Evolutionary conservation across 2,329 filamentous ascomycete species (phyloP), one percentile per base, ranked within the genome.

Genomic region (Pseudogymnoascus sp.): DNA sequence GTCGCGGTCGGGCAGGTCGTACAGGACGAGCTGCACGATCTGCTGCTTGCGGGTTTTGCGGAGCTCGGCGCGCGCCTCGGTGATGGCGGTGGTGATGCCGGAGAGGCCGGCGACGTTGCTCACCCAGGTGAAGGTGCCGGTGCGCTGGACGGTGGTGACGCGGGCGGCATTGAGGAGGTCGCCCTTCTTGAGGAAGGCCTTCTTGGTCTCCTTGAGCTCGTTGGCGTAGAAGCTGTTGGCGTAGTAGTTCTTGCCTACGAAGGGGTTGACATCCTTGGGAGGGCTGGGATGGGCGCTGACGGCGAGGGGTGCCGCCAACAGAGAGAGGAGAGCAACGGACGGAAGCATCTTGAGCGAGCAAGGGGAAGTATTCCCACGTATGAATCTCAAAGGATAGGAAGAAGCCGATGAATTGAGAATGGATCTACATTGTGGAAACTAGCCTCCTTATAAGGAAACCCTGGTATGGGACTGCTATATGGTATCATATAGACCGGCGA

Each of bases 171-270:
- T 78, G 58, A 69, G 62, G 7, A 62, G 44, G 65, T 79, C 76
- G 27, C 73, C 73, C 60, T 70, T 68, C 10, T 67, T 67, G 9
- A 70, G 64, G 68, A 79, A 79, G 21, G 72, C 66, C 1, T 68
- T 66, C 62, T 74, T 66, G 13, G 78, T 78, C 61, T 73, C 63
- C 27, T 76, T 71, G 35, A 80, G 72, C 68, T 78, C 76, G n/a
- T 61, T 64, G 10, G 76, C 72, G 69, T 78, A 80, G 17, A 66
- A 66, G n/a, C 75, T 74, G 70, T 80, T 79, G 64, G 74, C 75
- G 66, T 79, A 82, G 27, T 83, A 71, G 5, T 74, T 77, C 65
- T 77, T 79, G 63, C 77, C 77, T 1, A 72, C 63, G 68, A 85
- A 83, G 0, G 82, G 76, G 62, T 78, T 77, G 59, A 68, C 62